These are phyloP conservation scores for Tylopilus felleus DNA, from an alignment of 768 basidiomycete species.

Conservation along the genomic window DNA sequence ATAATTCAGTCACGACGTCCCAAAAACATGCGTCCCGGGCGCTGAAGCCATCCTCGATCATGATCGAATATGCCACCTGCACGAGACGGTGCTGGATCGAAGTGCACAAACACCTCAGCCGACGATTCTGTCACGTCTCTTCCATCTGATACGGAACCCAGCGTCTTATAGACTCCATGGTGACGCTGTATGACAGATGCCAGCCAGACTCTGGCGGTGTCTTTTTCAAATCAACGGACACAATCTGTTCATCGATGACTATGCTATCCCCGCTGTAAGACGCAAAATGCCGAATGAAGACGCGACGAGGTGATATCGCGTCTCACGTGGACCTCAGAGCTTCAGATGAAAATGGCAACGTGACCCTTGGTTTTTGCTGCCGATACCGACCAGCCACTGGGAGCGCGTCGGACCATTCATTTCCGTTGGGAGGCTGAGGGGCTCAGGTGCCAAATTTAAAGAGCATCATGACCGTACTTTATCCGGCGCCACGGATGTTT, in stretches of 20 bases:
- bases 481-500: not conserved
- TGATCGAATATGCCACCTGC: no score
- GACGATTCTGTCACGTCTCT: not conserved
- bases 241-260: not conserved
- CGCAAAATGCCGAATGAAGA: not conserved
- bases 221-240: not conserved
- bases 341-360: not conserved
- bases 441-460: slow-evolving; percentile 7
- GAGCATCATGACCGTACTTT: slow-evolving; percentile 7
- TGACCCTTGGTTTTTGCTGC: not conserved
- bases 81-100: not conserved
- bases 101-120: not conserved
- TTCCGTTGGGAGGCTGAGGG: slow-evolving; percentile 11
- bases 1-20: not conserved
- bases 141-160: not conserved
- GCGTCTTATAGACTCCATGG: not conserved
- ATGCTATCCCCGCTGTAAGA: no score
- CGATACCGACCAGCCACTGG: not conserved
- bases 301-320: not conserved
- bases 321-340: not conserved
- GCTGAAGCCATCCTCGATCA: not conserved
- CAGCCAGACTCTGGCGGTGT: not conserved
- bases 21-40: not conserved
- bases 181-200: not conserved
- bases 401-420: slow-evolving; percentile 12